Evolutionary conservation across 2,329 filamentous ascomycete genomes (phyloP), one percentile per base, ranked within the genome.

Genomic region (Colletotrichum ledebouriae): DNA sequence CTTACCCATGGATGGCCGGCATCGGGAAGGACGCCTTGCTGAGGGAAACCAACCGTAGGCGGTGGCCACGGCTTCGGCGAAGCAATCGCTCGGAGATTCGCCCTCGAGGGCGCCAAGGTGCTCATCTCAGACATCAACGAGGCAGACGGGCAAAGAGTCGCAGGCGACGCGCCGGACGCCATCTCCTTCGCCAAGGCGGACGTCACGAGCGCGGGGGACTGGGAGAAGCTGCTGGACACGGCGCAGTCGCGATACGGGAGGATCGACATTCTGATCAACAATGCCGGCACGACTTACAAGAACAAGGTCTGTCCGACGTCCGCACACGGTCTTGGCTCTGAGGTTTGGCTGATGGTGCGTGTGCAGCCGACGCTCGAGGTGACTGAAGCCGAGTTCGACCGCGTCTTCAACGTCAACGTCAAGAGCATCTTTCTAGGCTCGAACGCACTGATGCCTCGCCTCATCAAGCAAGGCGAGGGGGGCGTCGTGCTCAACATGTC

Each of bases 401-500:
- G 85, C 52, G 87, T 90, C 42, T 90, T 92, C 76, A 84, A 85
- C 61, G 89, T 92, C 69, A 92, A 93, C 71, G 88, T 92, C 69
- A 91, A 90, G 78, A 86, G 86, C 3, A 84, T 92, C 52, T 93
- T 86, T 76, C 76, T 87, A 20, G 89, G 87, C 0, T 86, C 87
- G 2, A 83, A 83, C 61, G 85, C 89, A 3, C 52, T 69, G 34
- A 60, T 69, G 63, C 66, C 66, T 4, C 22, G 63, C 6, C 86
- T 92, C 49, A 77, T 91, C 37, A 83, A 84, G 64, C 94, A 95
- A 86, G 87, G 82, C 39, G 87, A 85, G 71, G 90, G 87, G 33
- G 91, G 89, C 76, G 88, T 94, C 76, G 92, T 94, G 44, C 47
- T 73, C 84, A 94, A 94, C 82, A 94, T 92, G 2, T 92, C 92